Conservation (phyloP, 2,329 filamentous ascomycete species). For the Diaporthe aspalathi region DNA sequence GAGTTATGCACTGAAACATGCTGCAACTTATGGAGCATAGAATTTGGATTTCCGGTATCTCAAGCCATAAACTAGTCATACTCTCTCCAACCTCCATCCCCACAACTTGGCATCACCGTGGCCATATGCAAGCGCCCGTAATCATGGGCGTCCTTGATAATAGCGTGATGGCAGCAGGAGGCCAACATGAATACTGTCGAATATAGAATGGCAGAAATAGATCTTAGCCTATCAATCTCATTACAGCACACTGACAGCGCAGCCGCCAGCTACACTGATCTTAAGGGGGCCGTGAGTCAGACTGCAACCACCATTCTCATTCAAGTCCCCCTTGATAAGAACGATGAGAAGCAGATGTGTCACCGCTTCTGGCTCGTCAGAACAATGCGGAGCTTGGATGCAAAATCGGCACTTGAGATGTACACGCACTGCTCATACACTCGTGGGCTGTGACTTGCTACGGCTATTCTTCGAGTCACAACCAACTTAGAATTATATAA, state of each 20-base stretch:
- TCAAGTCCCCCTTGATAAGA: neutral
- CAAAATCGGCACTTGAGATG: neutral
- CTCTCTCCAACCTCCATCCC: no score
- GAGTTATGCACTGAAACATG: neutral
- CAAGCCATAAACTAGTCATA: no score
- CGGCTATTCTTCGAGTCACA: neutral
- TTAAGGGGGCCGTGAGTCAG: no score
- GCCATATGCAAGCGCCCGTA: neutral
- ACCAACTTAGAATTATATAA: neutral
- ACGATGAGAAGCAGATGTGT: neutral
- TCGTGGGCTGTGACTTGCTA: neutral
- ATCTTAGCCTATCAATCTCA: neutral
- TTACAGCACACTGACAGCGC: rapidly evolving
- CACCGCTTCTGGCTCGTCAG: neutral
- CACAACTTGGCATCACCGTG: neutral
- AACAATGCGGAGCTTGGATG: neutral
- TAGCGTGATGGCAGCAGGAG: neutral
- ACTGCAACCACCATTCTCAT: no score
- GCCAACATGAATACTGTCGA: neutral
- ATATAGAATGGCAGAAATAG: rapidly evolving
- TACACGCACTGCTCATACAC: neutral
- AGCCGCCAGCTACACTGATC: rapidly evolving
- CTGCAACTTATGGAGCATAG: no score
- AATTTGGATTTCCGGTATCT: no score
- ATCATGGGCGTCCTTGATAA: neutral